phyloP scores from a whole-genome alignment of 768 basidiomycete genomes.

The Collybiopsis confluens region DNA sequence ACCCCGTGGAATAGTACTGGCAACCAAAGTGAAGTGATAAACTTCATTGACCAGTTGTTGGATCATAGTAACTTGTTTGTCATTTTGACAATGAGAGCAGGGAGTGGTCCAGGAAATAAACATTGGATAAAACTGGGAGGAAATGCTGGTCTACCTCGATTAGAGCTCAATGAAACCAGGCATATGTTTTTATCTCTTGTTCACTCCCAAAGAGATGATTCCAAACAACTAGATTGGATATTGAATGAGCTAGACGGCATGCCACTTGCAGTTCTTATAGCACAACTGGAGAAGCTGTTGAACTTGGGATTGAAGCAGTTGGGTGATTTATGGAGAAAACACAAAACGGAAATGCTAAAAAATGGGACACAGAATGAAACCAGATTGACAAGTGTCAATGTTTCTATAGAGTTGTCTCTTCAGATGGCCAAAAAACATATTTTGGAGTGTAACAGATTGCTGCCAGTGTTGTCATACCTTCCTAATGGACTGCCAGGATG shows the following conservation, averaged over 20 bases:
- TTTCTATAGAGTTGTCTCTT: neutral
- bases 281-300: neutral
- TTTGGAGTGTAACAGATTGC: neutral
- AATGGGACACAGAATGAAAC: neutral
- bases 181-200: neutral
- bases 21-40: neutral
- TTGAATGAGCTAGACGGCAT: conserved; percentile 4
- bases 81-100: conserved; percentile 7
- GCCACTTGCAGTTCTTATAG: conserved; percentile 5
- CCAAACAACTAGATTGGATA: conserved; percentile 1
- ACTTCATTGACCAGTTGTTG: neutral
- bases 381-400: neutral
- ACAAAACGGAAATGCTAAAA: neutral
- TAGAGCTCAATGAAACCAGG: neutral
- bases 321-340: neutral
- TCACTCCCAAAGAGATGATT: neutral
- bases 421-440: neutral
- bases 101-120: neutral
- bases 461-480: neutral
- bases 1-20: conserved; percentile 5
- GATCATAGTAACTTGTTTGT: neutral
- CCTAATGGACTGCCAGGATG: neutral
- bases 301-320: neutral
- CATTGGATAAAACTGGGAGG: neutral
- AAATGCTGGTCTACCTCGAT: neutral